phyloP scores from a whole-genome alignment of 441 rosid species.

The Brassica hybrid region DNA sequence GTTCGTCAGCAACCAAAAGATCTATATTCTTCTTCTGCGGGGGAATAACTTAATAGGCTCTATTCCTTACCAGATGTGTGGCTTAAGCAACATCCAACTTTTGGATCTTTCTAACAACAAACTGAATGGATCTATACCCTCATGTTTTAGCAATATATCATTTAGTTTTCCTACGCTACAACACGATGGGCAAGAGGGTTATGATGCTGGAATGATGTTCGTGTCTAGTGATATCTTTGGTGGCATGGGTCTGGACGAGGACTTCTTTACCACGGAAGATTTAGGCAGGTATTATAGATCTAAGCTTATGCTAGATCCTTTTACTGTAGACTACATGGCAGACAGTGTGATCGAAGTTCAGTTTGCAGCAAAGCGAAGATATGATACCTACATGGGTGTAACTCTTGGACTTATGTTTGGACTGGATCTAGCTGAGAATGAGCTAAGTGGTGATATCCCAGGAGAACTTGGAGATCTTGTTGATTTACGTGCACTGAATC shows the following conservation, averaged over 20 bases:
- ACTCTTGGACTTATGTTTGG: background rate
- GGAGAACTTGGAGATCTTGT: background rate
- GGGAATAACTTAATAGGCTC: background rate
- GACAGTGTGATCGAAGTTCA: background rate
- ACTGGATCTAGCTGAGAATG: background rate
- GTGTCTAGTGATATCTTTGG: conserved; percentile 2
- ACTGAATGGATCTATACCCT: background rate
- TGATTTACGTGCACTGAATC: conserved; percentile 10
- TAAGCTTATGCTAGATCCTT: conserved; percentile 1
- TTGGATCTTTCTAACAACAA: background rate
- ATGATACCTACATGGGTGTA: background rate
- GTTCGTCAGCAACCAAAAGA: background rate
- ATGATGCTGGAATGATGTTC: background rate
- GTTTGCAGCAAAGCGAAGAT: background rate
- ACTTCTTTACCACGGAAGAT: conserved; percentile 8
- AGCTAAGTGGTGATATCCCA: background rate
- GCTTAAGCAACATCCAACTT: conserved; percentile 8
- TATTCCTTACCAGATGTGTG: conserved; percentile 2
- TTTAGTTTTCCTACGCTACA: background rate
- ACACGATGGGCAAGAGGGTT: background rate
- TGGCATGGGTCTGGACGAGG: background rate
- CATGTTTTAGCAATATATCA: conserved; percentile 7
- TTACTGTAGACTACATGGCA: background rate
- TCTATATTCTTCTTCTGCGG: background rate
- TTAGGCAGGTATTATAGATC: conserved; percentile 2